phyloP scores from a whole-genome alignment of 805 yeast genomes.

The Wickerhamiella spandovensis region DNA sequence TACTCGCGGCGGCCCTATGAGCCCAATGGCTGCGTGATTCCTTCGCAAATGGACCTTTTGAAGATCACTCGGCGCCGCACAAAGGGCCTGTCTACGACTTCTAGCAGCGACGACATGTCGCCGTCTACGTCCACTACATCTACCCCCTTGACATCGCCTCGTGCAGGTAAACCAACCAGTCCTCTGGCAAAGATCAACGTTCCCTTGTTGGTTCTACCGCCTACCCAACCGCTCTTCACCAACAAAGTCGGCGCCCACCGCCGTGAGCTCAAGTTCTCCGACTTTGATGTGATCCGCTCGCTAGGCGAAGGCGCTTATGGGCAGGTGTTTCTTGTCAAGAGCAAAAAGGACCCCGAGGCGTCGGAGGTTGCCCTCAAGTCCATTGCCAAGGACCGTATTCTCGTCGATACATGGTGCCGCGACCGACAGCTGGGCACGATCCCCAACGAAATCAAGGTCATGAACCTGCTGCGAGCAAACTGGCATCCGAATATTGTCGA shows the following conservation, averaged over 20 bases:
- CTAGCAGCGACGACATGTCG: conserved; percentile 7
- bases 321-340: conserved; percentile 58
- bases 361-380: conserved; percentile 64
- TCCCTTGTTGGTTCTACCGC: neutral
- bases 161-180: neutral
- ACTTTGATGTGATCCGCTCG: conserved; percentile 55
- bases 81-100: neutral
- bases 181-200: conserved; percentile 5
- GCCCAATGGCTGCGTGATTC: conserved; percentile 23
- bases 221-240: neutral
- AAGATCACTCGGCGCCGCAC: neutral
- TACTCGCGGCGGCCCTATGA: conserved; percentile 35
- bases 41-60: conserved; percentile 37
- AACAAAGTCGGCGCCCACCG: conserved; percentile 50
- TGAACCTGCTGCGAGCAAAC: conserved; percentile 53
- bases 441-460: conserved; percentile 90
- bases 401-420: conserved; percentile 96
- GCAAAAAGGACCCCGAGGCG: conserved; percentile 46
- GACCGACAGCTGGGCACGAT: conserved; percentile 85
- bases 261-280: conserved; percentile 56
- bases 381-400: conserved; percentile 79
- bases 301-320: conserved; percentile 98
- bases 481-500: conserved; percentile 84
- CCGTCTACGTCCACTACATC: neutral
- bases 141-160: conserved; percentile 1